These are phyloP conservation scores for Tetradesmus lagerheimii DNA, from an alignment of 139 green algal species.

Conservation along the genomic window DNA sequence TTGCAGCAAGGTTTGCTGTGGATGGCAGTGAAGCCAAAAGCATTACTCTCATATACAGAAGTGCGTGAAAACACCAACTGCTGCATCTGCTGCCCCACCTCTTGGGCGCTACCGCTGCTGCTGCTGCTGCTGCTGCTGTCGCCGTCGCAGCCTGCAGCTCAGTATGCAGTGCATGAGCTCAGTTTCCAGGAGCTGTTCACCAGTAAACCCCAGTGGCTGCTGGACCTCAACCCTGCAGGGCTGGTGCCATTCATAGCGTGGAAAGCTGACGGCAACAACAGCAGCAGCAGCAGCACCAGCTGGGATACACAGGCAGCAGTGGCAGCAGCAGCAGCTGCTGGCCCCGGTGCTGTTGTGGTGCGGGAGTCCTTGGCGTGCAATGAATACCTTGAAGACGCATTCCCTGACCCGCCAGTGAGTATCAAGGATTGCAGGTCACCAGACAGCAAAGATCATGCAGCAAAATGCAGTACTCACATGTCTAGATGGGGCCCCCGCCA, in stretches of 20 bases:
- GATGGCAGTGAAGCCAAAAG: no score
- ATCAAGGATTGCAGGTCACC: no score
- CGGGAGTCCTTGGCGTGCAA: background rate
- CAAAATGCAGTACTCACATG: no score
- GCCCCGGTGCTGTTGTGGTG: background rate
- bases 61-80: no score
- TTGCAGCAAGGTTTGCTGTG: no score
- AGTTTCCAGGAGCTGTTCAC: background rate
- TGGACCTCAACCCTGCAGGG: background rate
- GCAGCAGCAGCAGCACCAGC: background rate
- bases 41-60: no score
- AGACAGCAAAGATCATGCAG: no score
- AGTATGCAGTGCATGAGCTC: background rate
- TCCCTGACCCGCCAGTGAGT: background rate
- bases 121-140: background rate
- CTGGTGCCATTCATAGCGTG: background rate
- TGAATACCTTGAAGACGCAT: background rate
- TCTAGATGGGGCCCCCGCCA: no score
- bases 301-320: background rate
- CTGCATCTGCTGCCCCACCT: no score
- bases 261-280: background rate
- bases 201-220: background rate
- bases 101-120: background rate
- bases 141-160: background rate
- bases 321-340: background rate